These are phyloP conservation scores for Hemisphaericaspora xylanilytica DNA, from an alignment of 1,139 yeast species.

Conservation along the genomic window DNA sequence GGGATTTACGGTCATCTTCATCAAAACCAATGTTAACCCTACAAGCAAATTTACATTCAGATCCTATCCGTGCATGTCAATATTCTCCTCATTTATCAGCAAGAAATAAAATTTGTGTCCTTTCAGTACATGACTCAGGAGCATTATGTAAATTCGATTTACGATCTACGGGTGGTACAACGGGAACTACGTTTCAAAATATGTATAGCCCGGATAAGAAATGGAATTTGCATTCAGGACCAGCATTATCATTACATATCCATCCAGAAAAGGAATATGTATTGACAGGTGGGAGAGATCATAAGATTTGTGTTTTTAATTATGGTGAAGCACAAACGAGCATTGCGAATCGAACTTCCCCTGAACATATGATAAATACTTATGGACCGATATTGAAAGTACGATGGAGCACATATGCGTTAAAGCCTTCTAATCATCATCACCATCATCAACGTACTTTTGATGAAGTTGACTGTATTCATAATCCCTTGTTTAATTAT, in stretches of 20 bases:
- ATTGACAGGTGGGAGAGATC: slow-evolving; percentile 92
- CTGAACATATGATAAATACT: slow-evolving; percentile 71
- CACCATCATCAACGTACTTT: slow-evolving; percentile 17
- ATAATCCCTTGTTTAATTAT: slow-evolving; percentile 39
- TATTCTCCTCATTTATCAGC: slow-evolving; percentile 50
- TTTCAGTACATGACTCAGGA: slow-evolving; percentile 86
- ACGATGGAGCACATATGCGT: slow-evolving; percentile 54
- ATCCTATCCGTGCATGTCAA: slow-evolving; percentile 62
- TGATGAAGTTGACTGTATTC: slow-evolving; percentile 12
- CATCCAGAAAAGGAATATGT: slow-evolving; percentile 82
- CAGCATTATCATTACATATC: slow-evolving; percentile 85
- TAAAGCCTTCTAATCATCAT: slow-evolving; percentile 19
- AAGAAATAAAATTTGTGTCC: slow-evolving; percentile 32
- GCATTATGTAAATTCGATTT: slow-evolving; percentile 82
- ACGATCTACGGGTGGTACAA: slow-evolving; percentile 31
- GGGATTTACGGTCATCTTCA: slow-evolving; percentile 71
- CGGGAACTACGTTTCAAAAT: slow-evolving; percentile 11
- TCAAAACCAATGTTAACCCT: slow-evolving; percentile 46
- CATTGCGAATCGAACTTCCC: slow-evolving; percentile 32
- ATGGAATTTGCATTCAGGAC: slow-evolving; percentile 88
- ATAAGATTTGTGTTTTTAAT: slow-evolving; percentile 78
- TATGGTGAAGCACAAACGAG: slow-evolving; percentile 27
- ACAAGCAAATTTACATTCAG: slow-evolving; percentile 52
- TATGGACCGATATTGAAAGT: slow-evolving; percentile 78
- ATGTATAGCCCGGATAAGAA: slow-evolving; percentile 54